These are phyloP conservation scores for Solanum etuberosum DNA, from an alignment of 257 asterid genomes.

Conservation along the genomic window DNA sequence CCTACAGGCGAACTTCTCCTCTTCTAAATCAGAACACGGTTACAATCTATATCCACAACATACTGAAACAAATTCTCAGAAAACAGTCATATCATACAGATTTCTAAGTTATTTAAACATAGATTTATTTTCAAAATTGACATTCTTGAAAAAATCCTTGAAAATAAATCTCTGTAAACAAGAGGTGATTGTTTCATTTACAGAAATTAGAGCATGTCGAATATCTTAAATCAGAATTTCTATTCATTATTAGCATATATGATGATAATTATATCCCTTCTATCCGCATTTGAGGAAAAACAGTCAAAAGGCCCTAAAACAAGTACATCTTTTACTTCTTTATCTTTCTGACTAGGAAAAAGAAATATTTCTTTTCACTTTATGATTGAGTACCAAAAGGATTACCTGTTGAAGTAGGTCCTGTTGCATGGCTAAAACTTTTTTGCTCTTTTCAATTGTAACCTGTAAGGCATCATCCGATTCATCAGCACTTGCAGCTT, in stretches of 20 bases:
- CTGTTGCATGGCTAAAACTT: conserved; percentile 62
- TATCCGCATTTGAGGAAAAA: neutral
- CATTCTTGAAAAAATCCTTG: neutral
- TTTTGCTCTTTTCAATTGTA: conserved; percentile 71
- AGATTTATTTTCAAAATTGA: neutral
- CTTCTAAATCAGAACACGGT: neutral
- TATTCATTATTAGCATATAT: neutral
- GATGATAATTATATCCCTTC: neutral
- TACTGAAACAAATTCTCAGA: neutral
- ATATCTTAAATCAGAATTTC: neutral
- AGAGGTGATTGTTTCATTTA: neutral
- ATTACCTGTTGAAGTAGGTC: conserved; percentile 72
- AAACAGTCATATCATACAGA: neutral
- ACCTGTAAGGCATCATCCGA: conserved; percentile 56
- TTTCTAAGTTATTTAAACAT: neutral
- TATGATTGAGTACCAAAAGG: neutral
- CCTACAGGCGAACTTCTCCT: neutral
- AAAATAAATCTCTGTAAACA: neutral
- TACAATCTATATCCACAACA: neutral
- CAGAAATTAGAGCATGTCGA: neutral
- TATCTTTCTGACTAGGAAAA: neutral
- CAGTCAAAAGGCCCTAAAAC: neutral
- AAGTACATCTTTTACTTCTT: neutral
- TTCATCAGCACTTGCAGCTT: conserved; percentile 29
- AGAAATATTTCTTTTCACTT: neutral